Percentiles rank a stretch among this genome's conserved stretches.
Conservation (phyloP, 2,329 filamentous ascomycete species). For the Seiridium unicorne region DNA sequence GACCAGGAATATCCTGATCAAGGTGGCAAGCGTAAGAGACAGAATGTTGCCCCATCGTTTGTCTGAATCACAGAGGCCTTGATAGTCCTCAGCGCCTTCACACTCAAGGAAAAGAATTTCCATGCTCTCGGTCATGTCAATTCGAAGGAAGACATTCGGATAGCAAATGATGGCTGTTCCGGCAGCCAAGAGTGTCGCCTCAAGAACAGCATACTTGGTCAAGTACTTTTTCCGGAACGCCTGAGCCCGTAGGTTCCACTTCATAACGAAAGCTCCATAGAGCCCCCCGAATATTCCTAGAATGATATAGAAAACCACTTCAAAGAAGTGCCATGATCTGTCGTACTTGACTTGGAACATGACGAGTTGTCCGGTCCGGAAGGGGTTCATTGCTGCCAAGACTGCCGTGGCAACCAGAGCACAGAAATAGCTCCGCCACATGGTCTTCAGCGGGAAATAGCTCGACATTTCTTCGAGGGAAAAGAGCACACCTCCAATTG, state of each 20-base stretch:
- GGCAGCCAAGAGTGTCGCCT: slow-evolving; percentile 79
- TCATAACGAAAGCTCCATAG: slow-evolving; percentile 95
- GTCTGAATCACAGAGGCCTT: slow-evolving; percentile 79
- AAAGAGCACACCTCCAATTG: slow-evolving; percentile 94
- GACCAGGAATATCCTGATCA: slow-evolving; percentile 79
- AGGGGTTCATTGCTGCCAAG: slow-evolving; percentile 93
- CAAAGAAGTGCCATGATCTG: slow-evolving; percentile 96
- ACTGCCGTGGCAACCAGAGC: slow-evolving; percentile 92
- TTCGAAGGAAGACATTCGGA: slow-evolving; percentile 89
- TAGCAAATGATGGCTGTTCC: slow-evolving; percentile 92
- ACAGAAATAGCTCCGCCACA: slow-evolving; percentile 98
- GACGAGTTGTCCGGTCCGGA: slow-evolving; percentile 93
- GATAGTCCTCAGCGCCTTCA: slow-evolving; percentile 82
- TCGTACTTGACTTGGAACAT: slow-evolving; percentile 99
- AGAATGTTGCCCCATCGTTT: slow-evolving; percentile 76
- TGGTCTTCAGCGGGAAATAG: slow-evolving; percentile 92
- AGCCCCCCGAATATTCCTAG: slow-evolving; percentile 91
- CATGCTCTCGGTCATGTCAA: slow-evolving; percentile 99
- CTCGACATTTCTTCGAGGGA: slow-evolving; percentile 97
- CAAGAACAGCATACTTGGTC: slow-evolving; percentile 76
- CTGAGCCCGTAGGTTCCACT: slow-evolving; percentile 91
- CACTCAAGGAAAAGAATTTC: slow-evolving; percentile 95
- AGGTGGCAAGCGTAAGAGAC: slow-evolving; percentile 75
- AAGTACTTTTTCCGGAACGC: slow-evolving; percentile 94
- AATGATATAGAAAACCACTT: slow-evolving; percentile 86